Conservation (phyloP, 352 stramenopile genomes). For the Aphanomyces stellatus region DNA sequence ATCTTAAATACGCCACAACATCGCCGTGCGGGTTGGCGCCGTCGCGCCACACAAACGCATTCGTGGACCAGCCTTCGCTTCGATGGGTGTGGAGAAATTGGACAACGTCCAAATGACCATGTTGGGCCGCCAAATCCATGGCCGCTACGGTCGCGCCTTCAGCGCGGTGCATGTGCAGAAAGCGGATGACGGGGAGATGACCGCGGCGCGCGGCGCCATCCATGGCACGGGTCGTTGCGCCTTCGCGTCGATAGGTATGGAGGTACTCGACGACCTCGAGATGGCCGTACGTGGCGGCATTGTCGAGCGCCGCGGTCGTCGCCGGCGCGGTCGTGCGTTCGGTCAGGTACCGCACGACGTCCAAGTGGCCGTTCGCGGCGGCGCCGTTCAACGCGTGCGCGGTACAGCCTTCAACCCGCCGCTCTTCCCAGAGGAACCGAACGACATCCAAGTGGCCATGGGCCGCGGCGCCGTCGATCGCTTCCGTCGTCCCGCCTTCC, state of each 20-base stretch:
- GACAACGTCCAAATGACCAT: constrained; percentile 27
- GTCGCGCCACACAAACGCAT: constrained; percentile 25
- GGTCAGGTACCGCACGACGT: not conserved
- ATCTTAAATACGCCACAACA: constrained; percentile 1
- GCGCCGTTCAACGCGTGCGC: constrained; percentile 8
- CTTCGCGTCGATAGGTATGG: constrained; percentile 24
- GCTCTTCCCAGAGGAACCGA: not conserved
- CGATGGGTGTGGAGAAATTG: constrained; percentile 32
- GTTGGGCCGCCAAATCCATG: constrained; percentile 23
- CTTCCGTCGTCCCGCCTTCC: constrained; percentile 6
- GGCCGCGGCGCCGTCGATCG: constrained; percentile 6
- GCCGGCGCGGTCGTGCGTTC: not conserved
- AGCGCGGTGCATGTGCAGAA: constrained; percentile 24
- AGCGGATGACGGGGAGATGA: constrained; percentile 28
- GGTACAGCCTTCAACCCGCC: not conserved
- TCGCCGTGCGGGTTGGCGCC: not conserved
- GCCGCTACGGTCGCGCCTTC: constrained; percentile 27
- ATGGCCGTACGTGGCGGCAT: constrained; percentile 29
- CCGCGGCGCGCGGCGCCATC: constrained; percentile 23
- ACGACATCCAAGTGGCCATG: constrained; percentile 7
- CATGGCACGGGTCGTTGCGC: constrained; percentile 26
- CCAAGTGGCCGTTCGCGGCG: constrained; percentile 1
- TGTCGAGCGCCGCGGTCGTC: constrained; percentile 23
- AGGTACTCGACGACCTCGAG: constrained; percentile 29
- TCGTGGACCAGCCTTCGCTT: constrained; percentile 31